phyloP scores from a whole-genome alignment of 495 filamentous ascomycete genomes.

The Penicillium mononematosum region DNA sequence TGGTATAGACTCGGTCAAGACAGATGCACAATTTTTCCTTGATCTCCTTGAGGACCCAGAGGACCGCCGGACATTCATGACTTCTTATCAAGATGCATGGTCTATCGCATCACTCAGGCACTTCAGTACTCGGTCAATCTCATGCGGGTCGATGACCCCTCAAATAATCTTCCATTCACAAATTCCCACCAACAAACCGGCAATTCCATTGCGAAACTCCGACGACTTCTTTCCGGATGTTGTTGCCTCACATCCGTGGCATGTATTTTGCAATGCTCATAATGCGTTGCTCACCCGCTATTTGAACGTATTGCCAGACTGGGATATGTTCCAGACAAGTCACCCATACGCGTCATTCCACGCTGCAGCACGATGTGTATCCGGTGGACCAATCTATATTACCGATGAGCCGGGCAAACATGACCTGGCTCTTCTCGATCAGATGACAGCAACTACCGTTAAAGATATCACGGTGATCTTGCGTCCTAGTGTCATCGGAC shows the following conservation, averaged over 20 bases:
- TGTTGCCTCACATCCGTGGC: constrained; percentile 80
- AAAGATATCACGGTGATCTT: constrained; percentile 72
- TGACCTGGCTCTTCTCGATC: constrained; percentile 65
- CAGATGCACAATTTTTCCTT: constrained; percentile 84
- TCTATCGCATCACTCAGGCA: constrained; percentile 69
- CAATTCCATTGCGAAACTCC: constrained; percentile 75
- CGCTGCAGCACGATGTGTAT: constrained; percentile 84
- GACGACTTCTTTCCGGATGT: constrained; percentile 92
- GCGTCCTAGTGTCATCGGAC: constrained; percentile 68
- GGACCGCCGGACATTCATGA: constrained; percentile 65
- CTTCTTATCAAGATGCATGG: constrained; percentile 85
- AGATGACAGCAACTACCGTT: constrained; percentile 71
- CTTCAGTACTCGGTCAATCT: constrained; percentile 75
- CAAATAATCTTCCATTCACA: constrained; percentile 82
- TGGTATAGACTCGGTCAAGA: constrained; percentile 83
- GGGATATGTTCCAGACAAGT: constrained; percentile 98
- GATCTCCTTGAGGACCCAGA: constrained; percentile 69
- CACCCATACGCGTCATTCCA: constrained; percentile 79
- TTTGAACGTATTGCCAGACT: constrained; percentile 79
- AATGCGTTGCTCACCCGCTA: constrained; percentile 78
- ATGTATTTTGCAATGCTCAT: constrained; percentile 90
- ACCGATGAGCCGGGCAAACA: constrained; percentile 86
- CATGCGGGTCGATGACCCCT: constrained; percentile 88
- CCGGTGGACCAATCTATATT: constrained; percentile 89
- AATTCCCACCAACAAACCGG: constrained; percentile 67